Conservation (phyloP, 257 asterid genomes). For the Solanum etuberosum region DNA sequence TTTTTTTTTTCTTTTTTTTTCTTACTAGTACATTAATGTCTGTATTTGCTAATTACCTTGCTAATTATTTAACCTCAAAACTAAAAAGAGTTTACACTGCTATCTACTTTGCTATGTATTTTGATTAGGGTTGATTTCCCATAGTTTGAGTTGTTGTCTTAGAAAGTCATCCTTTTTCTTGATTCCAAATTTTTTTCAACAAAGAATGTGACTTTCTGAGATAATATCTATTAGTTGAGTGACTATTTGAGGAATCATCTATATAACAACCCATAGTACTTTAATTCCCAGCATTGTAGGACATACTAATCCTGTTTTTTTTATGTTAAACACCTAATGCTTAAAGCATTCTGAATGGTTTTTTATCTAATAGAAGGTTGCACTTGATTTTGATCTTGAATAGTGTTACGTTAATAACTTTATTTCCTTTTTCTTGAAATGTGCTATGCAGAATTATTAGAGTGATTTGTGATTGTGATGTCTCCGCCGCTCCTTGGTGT, state of each 20-base stretch:
- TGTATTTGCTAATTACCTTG: not conserved
- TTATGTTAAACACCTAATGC: not conserved
- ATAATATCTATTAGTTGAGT: not conserved
- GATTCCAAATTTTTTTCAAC: not conserved
- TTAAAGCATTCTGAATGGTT: not conserved
- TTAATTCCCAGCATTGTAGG: not conserved
- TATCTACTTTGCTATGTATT: not conserved
- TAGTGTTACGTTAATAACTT: not conserved
- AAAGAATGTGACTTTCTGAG: not conserved
- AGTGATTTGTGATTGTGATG: constrained; percentile 28
- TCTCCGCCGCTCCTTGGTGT: constrained; percentile 39
- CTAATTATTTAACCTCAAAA: not conserved
- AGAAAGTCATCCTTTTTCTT: not conserved
- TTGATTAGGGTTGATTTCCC: not conserved
- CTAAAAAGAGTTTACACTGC: not conserved
- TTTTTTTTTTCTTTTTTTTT: not conserved
- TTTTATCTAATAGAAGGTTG: not conserved
- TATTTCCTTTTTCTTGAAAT: not conserved
- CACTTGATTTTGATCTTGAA: not conserved
- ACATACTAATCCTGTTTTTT: not conserved
- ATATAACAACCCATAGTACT: not conserved
- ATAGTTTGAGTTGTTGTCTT: not conserved
- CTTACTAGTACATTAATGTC: not conserved
- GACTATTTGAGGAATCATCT: not conserved
- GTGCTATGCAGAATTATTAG: constrained; percentile 12